Conservation (phyloP, 768 basidiomycete species). For the Boletus subparvulus region DNA sequence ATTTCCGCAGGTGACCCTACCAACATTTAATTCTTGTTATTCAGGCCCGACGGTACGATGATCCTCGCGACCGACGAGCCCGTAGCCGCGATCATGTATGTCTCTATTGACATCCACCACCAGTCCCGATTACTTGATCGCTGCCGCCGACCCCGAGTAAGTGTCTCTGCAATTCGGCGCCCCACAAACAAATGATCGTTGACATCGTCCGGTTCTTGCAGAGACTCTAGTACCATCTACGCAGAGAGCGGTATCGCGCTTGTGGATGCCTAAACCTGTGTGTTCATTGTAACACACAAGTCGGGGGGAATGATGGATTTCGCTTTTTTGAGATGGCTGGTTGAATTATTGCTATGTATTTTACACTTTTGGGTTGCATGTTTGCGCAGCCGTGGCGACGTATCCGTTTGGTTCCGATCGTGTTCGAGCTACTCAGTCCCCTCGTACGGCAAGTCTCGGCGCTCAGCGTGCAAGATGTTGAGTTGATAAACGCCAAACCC, state of each 20-base stretch:
- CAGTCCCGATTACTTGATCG: not conserved
- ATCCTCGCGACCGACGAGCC: not conserved
- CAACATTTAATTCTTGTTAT: not conserved
- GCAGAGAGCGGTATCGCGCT: not conserved
- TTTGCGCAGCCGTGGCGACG: too few relatives aligned
- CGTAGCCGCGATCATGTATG: not conserved
- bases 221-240: not conserved
- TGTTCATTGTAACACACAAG: not conserved
- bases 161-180: not conserved
- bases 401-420: too few relatives aligned
- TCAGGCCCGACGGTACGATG: not conserved
- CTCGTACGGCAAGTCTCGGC: too few relatives aligned
- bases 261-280: not conserved
- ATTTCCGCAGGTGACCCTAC: not conserved
- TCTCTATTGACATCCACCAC: not conserved
- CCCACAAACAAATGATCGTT: not conserved
- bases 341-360: too few relatives aligned
- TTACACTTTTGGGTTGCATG: too few relatives aligned
- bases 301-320: not conserved
- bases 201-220: not conserved
- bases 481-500: too few relatives aligned
- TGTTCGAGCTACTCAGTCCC: too few relatives aligned
- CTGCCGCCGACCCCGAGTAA: not conserved
- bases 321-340: too few relatives aligned
- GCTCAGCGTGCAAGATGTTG: too few relatives aligned